Base-by-base conservation (phyloP, 2,329 filamentous ascomycete species). In the Diaporthe sp. region DNA sequence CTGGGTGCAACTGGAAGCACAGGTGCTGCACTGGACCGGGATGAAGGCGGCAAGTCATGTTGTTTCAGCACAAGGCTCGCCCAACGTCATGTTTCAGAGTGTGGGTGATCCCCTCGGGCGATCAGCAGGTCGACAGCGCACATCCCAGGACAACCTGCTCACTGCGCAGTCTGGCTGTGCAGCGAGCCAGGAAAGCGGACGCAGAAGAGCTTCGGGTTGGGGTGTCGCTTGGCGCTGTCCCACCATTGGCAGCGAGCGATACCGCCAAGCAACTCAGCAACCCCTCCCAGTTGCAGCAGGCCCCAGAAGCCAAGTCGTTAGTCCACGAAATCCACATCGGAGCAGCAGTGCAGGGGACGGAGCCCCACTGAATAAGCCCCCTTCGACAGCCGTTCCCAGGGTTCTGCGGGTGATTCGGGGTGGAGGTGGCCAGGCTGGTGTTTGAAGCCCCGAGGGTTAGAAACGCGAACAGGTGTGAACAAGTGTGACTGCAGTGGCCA, bases 81-180 rank as follows among this genome's bases (percentile, higher is more conserved):
- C n/a, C 55, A 61, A 71, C 42, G 55, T 71, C 69, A 57, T 71
- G 69, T 71, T 71, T 71, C 69, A 71, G 69, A 52, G 22, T 60
- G 30, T 61, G 40, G 52, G 54, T 60, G 68, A 71, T 50, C 22
- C 68, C 42, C 30, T 71, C 15, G 15, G 33, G 17, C 68, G 54
- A 58, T 47, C 68, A 71, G 55, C 69, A 52, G 64, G 33, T 35
- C 6, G 45, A 50, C 64, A 67, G 64, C 64, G 45, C 64, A 67
- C 45, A 67, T 25, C 64, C 61, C 64, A 52, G 64, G 9, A 60
- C 22, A n/a, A 52, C 9, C 69, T 61, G 69, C 69, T 55, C 55
- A 67, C 64, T 28, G 64, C 13, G 30, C 30, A 38, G 45, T 5
- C 12, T 66, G 60, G 25, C 60, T 15, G 40, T 25, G 58, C 25